Evolutionary conservation across 306 rosid genomes (phyloP).

Genomic region (Pueraria montana): DNA sequence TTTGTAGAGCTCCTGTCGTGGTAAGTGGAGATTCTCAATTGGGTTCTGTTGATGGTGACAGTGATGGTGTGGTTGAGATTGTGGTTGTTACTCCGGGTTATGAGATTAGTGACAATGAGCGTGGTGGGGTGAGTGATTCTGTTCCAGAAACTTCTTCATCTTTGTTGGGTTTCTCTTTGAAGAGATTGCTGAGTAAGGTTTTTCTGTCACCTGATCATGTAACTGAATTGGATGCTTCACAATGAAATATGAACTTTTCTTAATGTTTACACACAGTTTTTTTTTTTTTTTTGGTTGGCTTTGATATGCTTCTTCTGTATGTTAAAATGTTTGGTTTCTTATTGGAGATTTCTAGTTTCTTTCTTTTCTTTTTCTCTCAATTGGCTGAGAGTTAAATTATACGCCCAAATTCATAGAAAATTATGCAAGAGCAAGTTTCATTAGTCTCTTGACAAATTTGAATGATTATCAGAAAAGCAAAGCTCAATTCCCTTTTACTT

Average conservation of each 20-base stretch:
- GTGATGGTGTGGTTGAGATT: conserved; percentile 50
- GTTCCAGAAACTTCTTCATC: conserved; percentile 60
- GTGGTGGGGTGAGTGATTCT: not conserved
- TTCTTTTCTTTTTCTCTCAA: not conserved
- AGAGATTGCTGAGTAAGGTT: conserved; percentile 77
- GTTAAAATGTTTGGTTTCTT: conserved; percentile 29
- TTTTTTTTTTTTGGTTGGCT: not conserved
- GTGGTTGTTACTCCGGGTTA: conserved; percentile 55
- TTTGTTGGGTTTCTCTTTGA: conserved; percentile 65
- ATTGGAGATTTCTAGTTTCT: not conserved
- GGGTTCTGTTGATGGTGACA: conserved; percentile 17
- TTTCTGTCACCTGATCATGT: conserved; percentile 60
- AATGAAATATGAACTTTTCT: conserved; percentile 21
- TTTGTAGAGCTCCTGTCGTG: conserved; percentile 70
- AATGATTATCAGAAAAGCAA: conserved; percentile 15
- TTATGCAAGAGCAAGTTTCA: not conserved
- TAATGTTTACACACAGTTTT: not conserved
- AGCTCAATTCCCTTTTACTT: not conserved
- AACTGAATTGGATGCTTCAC: conserved; percentile 43
- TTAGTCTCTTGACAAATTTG: not conserved
- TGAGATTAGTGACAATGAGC: conserved; percentile 46
- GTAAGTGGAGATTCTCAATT: conserved; percentile 28
- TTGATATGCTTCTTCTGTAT: conserved; percentile 19
- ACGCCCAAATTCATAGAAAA: not conserved
- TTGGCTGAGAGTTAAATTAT: not conserved